Conservation (phyloP, 352 stramenopile species). For the Phytophthora boehmeriae region DNA sequence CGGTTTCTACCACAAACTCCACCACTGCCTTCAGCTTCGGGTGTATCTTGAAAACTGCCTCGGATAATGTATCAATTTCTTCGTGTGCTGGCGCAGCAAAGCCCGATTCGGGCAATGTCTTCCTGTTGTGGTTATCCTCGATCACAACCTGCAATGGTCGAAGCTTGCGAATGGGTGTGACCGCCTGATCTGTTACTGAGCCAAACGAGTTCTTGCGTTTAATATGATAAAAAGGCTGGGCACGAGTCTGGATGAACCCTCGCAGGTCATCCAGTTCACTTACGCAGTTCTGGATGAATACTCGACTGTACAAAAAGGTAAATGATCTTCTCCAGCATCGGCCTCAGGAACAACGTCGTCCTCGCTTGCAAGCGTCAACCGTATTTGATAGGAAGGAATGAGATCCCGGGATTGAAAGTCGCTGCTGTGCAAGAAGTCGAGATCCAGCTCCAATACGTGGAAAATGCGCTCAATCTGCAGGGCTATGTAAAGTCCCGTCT, state of each 20-base stretch:
- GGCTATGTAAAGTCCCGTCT: constrained; percentile 59
- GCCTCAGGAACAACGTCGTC: constrained; percentile 12
- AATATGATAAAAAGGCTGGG: constrained; percentile 39
- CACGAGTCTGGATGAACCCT: constrained; percentile 59
- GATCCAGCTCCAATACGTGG: constrained; percentile 42
- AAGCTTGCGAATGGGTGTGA: constrained; percentile 60
- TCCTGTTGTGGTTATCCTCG: constrained; percentile 23
- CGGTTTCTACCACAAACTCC: constrained; percentile 69
- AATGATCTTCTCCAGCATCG: constrained; percentile 33
- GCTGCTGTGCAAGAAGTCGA: constrained; percentile 13
- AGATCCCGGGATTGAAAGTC: constrained; percentile 24
- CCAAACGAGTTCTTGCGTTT: constrained; percentile 19
- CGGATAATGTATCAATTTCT: constrained; percentile 43
- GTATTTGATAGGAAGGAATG: constrained; percentile 18
- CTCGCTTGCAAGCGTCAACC: constrained; percentile 15
- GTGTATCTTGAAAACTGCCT: constrained; percentile 69
- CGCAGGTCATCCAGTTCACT: constrained; percentile 61
- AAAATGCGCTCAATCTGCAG: constrained; percentile 74
- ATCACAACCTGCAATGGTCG: constrained; percentile 61
- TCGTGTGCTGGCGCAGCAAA: constrained; percentile 12
- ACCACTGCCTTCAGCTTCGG: constrained; percentile 57
- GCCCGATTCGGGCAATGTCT: neutral
- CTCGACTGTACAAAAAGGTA: constrained; percentile 74
- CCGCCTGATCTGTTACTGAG: constrained; percentile 9
- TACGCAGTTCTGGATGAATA: constrained; percentile 72